These are phyloP conservation scores for Rugosomyces carneus DNA, from an alignment of 1,284 basidiomycete species.

Conservation along the genomic window DNA sequence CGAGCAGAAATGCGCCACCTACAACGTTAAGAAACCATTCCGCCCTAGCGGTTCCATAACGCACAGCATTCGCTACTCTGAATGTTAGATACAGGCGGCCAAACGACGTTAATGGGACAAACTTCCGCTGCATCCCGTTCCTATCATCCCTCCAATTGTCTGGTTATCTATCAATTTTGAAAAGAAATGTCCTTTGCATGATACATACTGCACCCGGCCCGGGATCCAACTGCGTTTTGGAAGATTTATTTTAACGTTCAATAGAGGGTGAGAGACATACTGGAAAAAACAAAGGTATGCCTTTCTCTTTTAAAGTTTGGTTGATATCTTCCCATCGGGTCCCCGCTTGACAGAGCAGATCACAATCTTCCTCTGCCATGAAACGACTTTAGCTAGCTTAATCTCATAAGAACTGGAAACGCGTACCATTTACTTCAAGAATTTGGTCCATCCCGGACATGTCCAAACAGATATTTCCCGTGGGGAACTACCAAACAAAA, in stretches of 20 bases:
- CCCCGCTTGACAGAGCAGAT: conserved; percentile 77
- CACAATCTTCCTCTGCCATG: conserved; percentile 67
- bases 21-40: conserved; percentile 85
- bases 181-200: not conserved
- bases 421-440: conserved; percentile 65
- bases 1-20: conserved; percentile 16
- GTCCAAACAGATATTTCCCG: conserved; percentile 83
- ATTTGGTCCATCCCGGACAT: conserved; percentile 86
- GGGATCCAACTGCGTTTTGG: conserved; percentile 58
- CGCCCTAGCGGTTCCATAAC: conserved; percentile 81
- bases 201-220: conserved; percentile 57
- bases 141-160: conserved; percentile 92
- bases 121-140: conserved; percentile 81
- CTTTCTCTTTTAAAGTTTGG: conserved; percentile 59
- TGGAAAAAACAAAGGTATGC: conserved; percentile 66
- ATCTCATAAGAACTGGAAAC: not conserved
- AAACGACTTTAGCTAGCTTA: conserved; percentile 37
- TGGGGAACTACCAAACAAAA: conserved; percentile 27
- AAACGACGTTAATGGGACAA: conserved; percentile 22
- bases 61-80: conserved; percentile 73
- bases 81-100: conserved; percentile 4
- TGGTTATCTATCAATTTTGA: conserved; percentile 11
- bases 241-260: not conserved
- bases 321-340: conserved; percentile 90
- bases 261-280: conserved; percentile 30